Conservation (phyloP, 192 early-diverging fungal species). For the Bifiguratus adelaidae region DNA sequence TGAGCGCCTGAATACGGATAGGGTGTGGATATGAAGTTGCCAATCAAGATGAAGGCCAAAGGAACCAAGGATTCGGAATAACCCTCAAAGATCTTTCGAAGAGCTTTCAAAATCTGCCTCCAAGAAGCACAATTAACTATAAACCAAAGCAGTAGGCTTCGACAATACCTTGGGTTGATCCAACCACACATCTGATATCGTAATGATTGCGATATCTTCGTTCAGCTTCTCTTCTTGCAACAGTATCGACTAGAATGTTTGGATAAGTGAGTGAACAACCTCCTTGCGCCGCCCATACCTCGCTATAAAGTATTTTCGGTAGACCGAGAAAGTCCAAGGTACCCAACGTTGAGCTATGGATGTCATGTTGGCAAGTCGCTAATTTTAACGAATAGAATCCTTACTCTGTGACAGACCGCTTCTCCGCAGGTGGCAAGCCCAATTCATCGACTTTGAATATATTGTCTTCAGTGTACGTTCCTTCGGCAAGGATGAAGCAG, state of each 20-base stretch:
- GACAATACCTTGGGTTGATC: constrained; percentile 76
- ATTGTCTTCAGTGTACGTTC: constrained; percentile 59
- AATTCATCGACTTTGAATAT: constrained; percentile 60
- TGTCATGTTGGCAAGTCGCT: background rate
- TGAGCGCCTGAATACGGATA: constrained; percentile 54
- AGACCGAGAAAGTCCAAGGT: constrained; percentile 46
- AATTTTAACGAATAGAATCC: background rate
- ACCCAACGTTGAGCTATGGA: constrained; percentile 29
- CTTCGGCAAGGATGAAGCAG: constrained; percentile 81
- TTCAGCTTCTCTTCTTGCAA: constrained; percentile 23
- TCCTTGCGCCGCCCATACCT: too few species aligned
- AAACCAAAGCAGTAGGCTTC: too few species aligned
- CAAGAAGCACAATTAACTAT: too few species aligned
- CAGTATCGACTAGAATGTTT: constrained; percentile 6
- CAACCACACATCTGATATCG: constrained; percentile 81
- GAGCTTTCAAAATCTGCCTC: constrained; percentile 52
- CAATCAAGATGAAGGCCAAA: constrained; percentile 77
- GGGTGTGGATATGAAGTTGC: constrained; percentile 74
- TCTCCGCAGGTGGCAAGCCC: constrained; percentile 68
- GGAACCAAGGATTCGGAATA: constrained; percentile 57
- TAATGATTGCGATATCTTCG: constrained; percentile 57
- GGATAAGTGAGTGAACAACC: background rate
- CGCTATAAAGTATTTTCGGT: constrained; percentile 33
- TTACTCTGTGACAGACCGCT: constrained; percentile 30
- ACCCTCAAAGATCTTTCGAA: constrained; percentile 63